Evolutionary conservation across 2,329 filamentous ascomycete species (phyloP).

Genomic region (Teratosphaeria zuluensis): DNA sequence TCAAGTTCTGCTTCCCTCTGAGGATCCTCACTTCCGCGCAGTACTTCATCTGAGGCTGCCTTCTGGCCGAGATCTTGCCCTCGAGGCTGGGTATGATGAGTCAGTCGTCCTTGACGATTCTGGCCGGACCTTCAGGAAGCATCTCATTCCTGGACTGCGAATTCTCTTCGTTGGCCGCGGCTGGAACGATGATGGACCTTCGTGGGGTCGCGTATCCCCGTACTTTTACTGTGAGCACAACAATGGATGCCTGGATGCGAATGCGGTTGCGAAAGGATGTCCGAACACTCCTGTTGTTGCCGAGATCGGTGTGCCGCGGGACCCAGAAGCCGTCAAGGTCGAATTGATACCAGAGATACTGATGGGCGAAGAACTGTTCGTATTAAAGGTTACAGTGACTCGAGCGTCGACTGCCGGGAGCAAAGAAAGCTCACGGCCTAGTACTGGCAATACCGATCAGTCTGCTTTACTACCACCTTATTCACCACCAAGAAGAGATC

Average conservation of each 20-base stretch:
- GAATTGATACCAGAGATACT: not conserved
- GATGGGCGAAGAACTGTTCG: not conserved
- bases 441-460: not conserved
- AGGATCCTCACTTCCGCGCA: not conserved
- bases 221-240: not conserved
- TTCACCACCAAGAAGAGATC: not conserved
- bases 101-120: not conserved
- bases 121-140: not conserved
- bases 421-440: not conserved
- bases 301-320: not conserved
- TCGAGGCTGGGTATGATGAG: not conserved
- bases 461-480: not conserved
- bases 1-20: not conserved
- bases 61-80: not conserved
- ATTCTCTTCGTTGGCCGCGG: not conserved
- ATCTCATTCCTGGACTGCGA: conserved; percentile 1
- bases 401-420: not conserved
- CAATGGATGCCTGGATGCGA: not conserved
- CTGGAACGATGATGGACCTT: not conserved
- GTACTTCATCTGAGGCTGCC: not conserved
- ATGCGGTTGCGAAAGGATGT: not conserved
- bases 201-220: not conserved
- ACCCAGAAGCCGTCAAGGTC: not conserved
- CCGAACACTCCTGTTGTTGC: not conserved
- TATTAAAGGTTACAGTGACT: not conserved